Percentiles rank a stretch among this genome's conserved stretches.
Evolutionary conservation across 2,329 filamentous ascomycete species (phyloP).

Genomic region (Lomentospora prolificans): DNA sequence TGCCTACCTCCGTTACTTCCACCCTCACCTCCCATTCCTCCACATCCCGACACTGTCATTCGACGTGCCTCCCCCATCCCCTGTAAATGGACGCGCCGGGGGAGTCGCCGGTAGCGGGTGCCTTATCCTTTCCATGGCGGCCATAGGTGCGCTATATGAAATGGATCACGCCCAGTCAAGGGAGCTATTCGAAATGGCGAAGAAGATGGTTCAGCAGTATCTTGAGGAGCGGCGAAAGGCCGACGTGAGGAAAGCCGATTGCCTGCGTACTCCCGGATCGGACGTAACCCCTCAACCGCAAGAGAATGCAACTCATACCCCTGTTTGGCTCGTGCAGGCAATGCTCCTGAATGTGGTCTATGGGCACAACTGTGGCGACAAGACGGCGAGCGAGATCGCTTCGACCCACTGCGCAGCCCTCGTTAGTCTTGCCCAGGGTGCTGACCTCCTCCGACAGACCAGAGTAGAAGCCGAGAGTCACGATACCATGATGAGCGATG

Average conservation of each 20-base stretch:
- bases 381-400: constrained; percentile 81
- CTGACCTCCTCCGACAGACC: constrained; percentile 30
- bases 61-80: constrained; percentile 57
- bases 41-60: constrained; percentile 89
- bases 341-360: constrained; percentile 97
- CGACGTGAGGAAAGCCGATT: constrained; percentile 59
- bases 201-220: constrained; percentile 90
- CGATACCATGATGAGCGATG: constrained; percentile 50
- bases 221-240: constrained; percentile 84
- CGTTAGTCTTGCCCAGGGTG: constrained; percentile 61
- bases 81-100: constrained; percentile 50
- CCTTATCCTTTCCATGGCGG: constrained; percentile 71
- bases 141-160: constrained; percentile 77
- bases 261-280: constrained; percentile 33
- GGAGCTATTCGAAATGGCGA: constrained; percentile 83
- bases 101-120: constrained; percentile 73
- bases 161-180: constrained; percentile 69
- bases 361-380: constrained; percentile 88
- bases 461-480: constrained; percentile 27
- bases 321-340: constrained; percentile 89
- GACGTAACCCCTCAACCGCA: constrained; percentile 3
- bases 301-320: constrained; percentile 45
- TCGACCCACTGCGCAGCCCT: constrained; percentile 85
- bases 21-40: constrained; percentile 89
- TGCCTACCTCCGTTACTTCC: constrained; percentile 85